Base-by-base conservation (phyloP, 2,329 filamentous ascomycete species). In the Nannizzia gypsea region DNA sequence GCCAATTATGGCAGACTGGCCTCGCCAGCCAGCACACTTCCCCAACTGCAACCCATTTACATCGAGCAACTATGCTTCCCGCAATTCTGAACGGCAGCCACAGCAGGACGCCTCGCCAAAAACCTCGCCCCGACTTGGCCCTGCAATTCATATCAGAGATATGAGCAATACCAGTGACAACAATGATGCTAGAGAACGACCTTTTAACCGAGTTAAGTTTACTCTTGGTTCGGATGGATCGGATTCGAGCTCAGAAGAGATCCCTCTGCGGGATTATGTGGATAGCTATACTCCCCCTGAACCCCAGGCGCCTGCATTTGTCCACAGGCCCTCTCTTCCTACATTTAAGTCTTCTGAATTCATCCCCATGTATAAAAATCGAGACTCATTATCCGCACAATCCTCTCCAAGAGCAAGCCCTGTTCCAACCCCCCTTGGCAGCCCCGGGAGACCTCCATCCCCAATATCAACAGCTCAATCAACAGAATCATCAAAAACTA, bases 111-210 rank as follows among this genome's bases (percentile, higher is more conserved):
- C 28, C 15, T 31, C 48, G n/a, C 28, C 48, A 26, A 34, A 31
- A 20, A 54, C n/a, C 28, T 54, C 48, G 6, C 48, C 48, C 17
- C 24, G 48, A 34, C 48, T 54, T 6, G 48, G 48, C 5, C 48
- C 48, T 13, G 26, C 48, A 17, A 54, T 54, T n/a, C 48, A 54
- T 34, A 13, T 34, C 48, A 54, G 48, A 31, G 48, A 54, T 26
- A 54, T 34, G 28, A 84, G 77, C 8, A 57, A 59, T n/a, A 50
- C 24, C 15, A 59, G 58, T 28, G 34, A 42, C 34, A 28, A n/a
- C 24, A 40, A 9, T 20, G n/a, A 46, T 3, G 1, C 24, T 13
- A 58, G 60, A 38, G 28, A 36, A 38, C 48, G 57, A 26, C 40
- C 40, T 9, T 50, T 26, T 3, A 28, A 58, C 6, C 54, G 59